Evolutionary conservation across 2,329 filamentous ascomycete genomes (phyloP), one percentile per base, ranked within the genome.

Genomic region (Fusarium ramigenum): DNA sequence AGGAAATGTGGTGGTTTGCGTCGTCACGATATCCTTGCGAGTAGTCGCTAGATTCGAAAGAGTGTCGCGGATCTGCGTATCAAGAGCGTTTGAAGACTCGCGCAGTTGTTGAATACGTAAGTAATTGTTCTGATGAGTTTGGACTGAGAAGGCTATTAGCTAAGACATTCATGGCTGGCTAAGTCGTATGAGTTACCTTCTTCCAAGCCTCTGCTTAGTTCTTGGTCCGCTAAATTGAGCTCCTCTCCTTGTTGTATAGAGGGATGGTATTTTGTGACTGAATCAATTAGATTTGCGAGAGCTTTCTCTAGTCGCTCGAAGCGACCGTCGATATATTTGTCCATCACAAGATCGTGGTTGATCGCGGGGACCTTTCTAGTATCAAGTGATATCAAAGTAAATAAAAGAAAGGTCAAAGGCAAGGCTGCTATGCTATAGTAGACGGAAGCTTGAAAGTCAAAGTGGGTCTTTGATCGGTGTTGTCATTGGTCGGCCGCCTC

Each of bases 181-280:
- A n/a, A 23, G 11, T 52, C 12, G 43, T 28, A 16, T 14, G 19
- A 56, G 53, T 49, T 84, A 93, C 93, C 84, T 80, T 92, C 85
- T 75, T 91, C 87, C 6, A 97, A 85, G 9, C 92, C 90, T 72
- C 87, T 84, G 75, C 85, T 88, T 49, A 97, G 87, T 67, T 92
- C 89, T 46, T 87, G 85, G 79, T 97, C 93, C 30, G 93, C 93
- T 12, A 86, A 85, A 23, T 93, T 85, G 15, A 97, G 89, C 72
- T 95, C 92, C 63, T 89, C 85, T 10, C 92, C 93, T 32, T 91
- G 89, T 40, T 86, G 82, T 9, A 89, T 84, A 11, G 92, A 93
- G 1, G 94, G 93, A 77, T 95, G 94, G 83, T 95, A 96, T 73
- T 94, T 93, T 10, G 93, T 88, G 70, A 97, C 92, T 1, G 93